Conservation (phyloP, 495 filamentous ascomycete species). For the Neurospora sp. region DNA sequence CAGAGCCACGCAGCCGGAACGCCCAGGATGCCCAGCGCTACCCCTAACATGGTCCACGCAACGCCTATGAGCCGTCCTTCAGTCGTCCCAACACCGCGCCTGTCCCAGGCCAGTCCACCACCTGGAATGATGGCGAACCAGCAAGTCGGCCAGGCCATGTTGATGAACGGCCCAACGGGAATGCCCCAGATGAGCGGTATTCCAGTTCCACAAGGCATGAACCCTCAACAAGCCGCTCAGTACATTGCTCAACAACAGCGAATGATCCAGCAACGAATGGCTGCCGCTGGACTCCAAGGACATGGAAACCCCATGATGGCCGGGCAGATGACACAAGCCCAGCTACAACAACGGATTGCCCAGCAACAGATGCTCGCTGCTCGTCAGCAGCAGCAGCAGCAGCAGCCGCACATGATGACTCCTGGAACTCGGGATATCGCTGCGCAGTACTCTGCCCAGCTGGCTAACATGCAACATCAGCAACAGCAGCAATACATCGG, state of each 20-base stretch:
- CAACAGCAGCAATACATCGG: conserved; percentile 33
- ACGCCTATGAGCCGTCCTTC: conserved; percentile 59
- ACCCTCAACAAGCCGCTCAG: conserved; percentile 11
- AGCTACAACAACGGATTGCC: conserved; percentile 29
- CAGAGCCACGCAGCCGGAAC: conserved; percentile 69
- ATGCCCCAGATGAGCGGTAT: conserved; percentile 27
- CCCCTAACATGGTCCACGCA: conserved; percentile 65
- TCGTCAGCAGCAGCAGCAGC: conserved; percentile 11
- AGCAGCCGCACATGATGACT: conserved; percentile 21
- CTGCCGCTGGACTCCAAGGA: conserved; percentile 16
- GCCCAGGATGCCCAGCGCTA: conserved; percentile 68
- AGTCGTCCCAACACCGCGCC: conserved; percentile 59
- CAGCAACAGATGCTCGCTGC: conserved; percentile 20
- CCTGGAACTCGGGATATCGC: conserved; percentile 13
- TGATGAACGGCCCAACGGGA: conserved; percentile 33
- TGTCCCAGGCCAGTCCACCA: conserved; percentile 60
- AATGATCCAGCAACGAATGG: conserved; percentile 36
- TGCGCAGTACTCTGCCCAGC: conserved; percentile 24
- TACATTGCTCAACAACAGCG: conserved; percentile 48
- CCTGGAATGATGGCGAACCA: conserved; percentile 47
- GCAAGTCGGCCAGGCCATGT: conserved; percentile 40
- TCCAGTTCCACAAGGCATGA: conserved; percentile 6
- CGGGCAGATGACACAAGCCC: conserved; percentile 16
- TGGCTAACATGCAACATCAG: conserved; percentile 24
- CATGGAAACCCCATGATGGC: conserved; percentile 31